Conservation (phyloP, 305 asterid species). For the Fraxinus xanthoxyloides region DNA sequence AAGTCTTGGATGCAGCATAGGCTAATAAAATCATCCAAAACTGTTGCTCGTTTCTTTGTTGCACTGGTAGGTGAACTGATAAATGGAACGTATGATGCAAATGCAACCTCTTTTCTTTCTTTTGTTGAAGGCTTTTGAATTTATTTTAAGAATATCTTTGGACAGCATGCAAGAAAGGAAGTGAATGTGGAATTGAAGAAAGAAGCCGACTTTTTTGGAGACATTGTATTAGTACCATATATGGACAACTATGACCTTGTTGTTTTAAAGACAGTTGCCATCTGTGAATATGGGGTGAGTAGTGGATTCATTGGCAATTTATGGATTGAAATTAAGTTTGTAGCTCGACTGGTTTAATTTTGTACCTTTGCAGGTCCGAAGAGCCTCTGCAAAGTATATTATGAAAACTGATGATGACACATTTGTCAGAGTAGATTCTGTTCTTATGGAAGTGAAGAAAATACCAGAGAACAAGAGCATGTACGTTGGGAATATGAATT, state of each 20-base stretch:
- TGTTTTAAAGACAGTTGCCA: conserved; percentile 76
- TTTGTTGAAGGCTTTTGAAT: conserved; percentile 16
- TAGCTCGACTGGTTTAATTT: not conserved
- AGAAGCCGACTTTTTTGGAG: conserved; percentile 82
- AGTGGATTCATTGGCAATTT: conserved; percentile 1
- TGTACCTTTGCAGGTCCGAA: conserved; percentile 47
- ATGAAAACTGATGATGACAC: conserved; percentile 89
- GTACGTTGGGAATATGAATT: conserved; percentile 78
- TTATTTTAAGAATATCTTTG: conserved; percentile 21
- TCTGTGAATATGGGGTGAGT: conserved; percentile 80
- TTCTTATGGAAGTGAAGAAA: conserved; percentile 56
- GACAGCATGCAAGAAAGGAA: conserved; percentile 71
- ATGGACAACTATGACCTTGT: conserved; percentile 88
- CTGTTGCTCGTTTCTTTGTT: conserved; percentile 74
- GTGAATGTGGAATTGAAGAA: conserved; percentile 61
- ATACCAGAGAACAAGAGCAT: conserved; percentile 52
- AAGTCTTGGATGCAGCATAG: conserved; percentile 81
- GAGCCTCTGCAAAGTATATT: conserved; percentile 57
- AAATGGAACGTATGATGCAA: not conserved
- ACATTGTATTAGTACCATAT: conserved; percentile 72
- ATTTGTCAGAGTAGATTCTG: conserved; percentile 72
- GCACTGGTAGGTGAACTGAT: conserved; percentile 58
- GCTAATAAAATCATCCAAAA: conserved; percentile 57
- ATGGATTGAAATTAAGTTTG: not conserved
- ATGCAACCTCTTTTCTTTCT: not conserved